Evolutionary conservation across 2,329 filamentous ascomycete genomes (phyloP), one percentile per base, ranked within the genome.

Genomic region (Colletotrichum horii): DNA sequence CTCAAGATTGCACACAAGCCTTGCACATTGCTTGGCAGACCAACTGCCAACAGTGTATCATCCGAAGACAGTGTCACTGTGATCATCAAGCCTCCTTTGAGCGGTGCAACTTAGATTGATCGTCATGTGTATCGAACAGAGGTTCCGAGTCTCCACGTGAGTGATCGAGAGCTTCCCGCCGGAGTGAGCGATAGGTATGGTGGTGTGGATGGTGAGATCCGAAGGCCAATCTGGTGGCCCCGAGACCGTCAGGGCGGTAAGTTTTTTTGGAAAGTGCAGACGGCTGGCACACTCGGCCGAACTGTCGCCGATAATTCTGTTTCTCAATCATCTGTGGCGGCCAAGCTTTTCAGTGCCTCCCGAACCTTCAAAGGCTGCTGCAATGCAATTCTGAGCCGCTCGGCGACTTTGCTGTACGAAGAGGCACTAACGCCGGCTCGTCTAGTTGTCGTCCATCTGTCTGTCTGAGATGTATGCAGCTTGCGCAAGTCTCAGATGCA

Each of bases 391-490:
- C 24, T 26, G 11, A 22, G 56, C 26, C 52, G 60, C 19, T 34
- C 15, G 60, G 32, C 32, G 43, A 52, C 30, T 22, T 24, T 24
- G n/a, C 11, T 30, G 68, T 36, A 66, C 52, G 55, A 15, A 67
- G 55, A 56, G 12, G 28, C 36, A 48, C 52, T 34, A 30, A 26
- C 22, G 61, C 22, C 36, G 64, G 26, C 36, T 55, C 66, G 24
- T 34, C 60, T 24, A 34, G 61, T 22, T 28, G 48, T 38, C 30
- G 30, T 28, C 16, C n/a, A 26, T 60, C 60, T 22, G 36, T 52
- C 60, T 71, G 72, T 75, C 68, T 67, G 26, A 67, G 56, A 73
- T 73, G 70, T 34, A 66, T 64, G 64, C 56, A 43, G 32, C 62
- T 56, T 65, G 62, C 16, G 32, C n/a, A 36, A 22, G 73, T 68